These are phyloP conservation scores for Echinosophora koreensis DNA, from an alignment of 306 rosid genomes.

Conservation along the genomic window DNA sequence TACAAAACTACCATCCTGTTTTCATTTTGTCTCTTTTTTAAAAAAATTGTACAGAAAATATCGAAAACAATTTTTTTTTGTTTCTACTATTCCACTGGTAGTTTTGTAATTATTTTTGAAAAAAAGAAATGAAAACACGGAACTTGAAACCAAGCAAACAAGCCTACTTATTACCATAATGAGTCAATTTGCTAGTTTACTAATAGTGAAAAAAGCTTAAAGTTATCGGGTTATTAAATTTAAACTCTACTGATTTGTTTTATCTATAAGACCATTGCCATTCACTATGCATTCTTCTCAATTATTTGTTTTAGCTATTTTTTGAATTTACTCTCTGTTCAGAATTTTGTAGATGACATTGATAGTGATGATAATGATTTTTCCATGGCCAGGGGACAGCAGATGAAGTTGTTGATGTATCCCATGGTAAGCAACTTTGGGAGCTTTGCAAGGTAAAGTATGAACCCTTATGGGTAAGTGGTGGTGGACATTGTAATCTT, in stretches of 20 bases:
- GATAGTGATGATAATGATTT: conserved; percentile 14
- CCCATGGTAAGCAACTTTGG: conserved; percentile 95
- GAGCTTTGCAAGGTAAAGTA: conserved; percentile 86
- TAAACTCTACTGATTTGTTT: neutral
- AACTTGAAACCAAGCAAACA: too few relatives aligned
- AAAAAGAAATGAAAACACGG: too few relatives aligned
- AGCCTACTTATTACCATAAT: neutral
- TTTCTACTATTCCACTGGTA: too few relatives aligned
- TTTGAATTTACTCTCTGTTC: neutral
- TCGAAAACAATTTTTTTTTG: too few relatives aligned
- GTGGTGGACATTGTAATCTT: conserved; percentile 94
- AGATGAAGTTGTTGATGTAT: conserved; percentile 92
- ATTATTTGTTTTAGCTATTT: neutral
- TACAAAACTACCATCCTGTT: too few relatives aligned
- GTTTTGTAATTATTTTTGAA: too few relatives aligned
- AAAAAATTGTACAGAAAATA: too few relatives aligned
- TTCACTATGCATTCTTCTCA: neutral
- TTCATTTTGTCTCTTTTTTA: too few relatives aligned
- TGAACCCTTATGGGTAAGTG: conserved; percentile 92
- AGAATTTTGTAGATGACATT: conserved; percentile 2
- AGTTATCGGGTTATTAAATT: neutral
- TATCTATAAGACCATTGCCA: conserved; percentile 17
- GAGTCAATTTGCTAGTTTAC: neutral
- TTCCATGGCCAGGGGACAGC: conserved; percentile 74
- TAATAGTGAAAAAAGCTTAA: neutral